These are phyloP conservation scores for Fusarium tanahbumbuense DNA, from an alignment of 2,329 filamentous ascomycete species.

Conservation along the genomic window DNA sequence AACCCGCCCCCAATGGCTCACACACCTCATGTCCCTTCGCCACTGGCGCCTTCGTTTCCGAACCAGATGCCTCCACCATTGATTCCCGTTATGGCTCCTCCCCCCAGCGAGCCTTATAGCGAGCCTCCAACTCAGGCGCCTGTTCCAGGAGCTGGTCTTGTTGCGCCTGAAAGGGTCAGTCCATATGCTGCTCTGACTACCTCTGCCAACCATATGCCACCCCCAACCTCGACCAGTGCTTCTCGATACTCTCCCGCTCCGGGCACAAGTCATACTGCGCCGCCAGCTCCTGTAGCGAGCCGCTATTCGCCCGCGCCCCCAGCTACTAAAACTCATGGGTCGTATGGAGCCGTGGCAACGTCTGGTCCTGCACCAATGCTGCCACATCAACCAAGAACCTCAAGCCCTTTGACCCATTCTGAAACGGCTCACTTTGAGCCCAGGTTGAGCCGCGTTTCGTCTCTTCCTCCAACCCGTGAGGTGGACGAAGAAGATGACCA, in stretches of 20 bases:
- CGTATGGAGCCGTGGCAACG: conserved; percentile 53
- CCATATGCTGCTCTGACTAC: conserved; percentile 64
- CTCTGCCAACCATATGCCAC: conserved; percentile 48
- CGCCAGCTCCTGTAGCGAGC: conserved; percentile 57
- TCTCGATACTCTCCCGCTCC: conserved; percentile 73
- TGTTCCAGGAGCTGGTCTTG: conserved; percentile 54
- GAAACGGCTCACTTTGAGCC: conserved; percentile 69
- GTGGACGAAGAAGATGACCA: conserved; percentile 68
- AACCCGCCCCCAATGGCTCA: conserved; percentile 45
- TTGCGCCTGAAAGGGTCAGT: conserved; percentile 63
- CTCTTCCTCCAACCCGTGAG: conserved; percentile 70
- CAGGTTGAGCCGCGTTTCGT: conserved; percentile 65
- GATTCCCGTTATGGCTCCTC: conserved; percentile 13
- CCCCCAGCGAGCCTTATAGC: conserved; percentile 20
- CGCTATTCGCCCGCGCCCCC: conserved; percentile 66
- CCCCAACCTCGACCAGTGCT: conserved; percentile 49
- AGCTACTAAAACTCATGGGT: conserved; percentile 56
- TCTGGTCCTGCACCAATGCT: conserved; percentile 60
- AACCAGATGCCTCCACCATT: conserved; percentile 40
- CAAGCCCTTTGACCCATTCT: conserved; percentile 73
- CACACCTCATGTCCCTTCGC: conserved; percentile 43
- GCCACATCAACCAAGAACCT: conserved; percentile 72
- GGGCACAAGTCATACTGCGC: conserved; percentile 37
- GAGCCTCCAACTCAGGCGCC: conserved; percentile 26
- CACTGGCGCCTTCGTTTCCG: conserved; percentile 40